Conservation (phyloP, 75 land plant genomes). For the Sequoia sempervirens region DNA sequence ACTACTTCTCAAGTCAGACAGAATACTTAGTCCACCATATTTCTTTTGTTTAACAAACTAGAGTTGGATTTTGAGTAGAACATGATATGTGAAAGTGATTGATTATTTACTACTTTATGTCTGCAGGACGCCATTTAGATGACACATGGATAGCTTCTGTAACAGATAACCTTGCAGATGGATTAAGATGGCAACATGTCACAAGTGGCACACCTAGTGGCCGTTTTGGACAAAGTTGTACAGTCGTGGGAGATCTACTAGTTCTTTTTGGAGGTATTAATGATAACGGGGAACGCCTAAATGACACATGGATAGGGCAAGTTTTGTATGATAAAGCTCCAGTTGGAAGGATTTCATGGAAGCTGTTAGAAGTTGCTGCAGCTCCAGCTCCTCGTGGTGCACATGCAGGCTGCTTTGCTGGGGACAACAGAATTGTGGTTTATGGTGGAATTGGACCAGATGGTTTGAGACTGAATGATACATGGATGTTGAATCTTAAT, state of each 20-base stretch:
- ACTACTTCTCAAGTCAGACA: background rate
- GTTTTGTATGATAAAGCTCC: constrained; percentile 16
- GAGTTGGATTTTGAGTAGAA: background rate
- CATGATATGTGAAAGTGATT: background rate
- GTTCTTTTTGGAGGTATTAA: constrained; percentile 93
- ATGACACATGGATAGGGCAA: constrained; percentile 86
- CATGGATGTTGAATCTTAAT: constrained; percentile 83
- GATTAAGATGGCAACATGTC: constrained; percentile 53
- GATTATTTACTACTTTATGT: background rate
- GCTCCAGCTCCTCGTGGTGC: constrained; percentile 91
- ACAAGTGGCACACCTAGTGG: constrained; percentile 70
- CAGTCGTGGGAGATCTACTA: constrained; percentile 52
- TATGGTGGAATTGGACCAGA: constrained; percentile 85
- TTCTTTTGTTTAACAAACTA: constrained; percentile 4
- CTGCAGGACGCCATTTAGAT: constrained; percentile 82
- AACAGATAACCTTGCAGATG: constrained; percentile 31
- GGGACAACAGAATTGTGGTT: constrained; percentile 59
- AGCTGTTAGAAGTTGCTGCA: constrained; percentile 47
- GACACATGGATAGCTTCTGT: constrained; percentile 88
- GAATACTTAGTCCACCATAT: background rate
- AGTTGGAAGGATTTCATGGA: constrained; percentile 52
- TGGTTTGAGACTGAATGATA: constrained; percentile 76
- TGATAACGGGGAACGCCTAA: constrained; percentile 77
- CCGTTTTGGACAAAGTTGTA: constrained; percentile 86
- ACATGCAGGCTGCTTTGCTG: constrained; percentile 80